Percentiles rank a stretch among this genome's conserved stretches.
Evolutionary conservation across 148 eudicot genomes (phyloP).

Genomic region (Nepenthes gracilis): DNA sequence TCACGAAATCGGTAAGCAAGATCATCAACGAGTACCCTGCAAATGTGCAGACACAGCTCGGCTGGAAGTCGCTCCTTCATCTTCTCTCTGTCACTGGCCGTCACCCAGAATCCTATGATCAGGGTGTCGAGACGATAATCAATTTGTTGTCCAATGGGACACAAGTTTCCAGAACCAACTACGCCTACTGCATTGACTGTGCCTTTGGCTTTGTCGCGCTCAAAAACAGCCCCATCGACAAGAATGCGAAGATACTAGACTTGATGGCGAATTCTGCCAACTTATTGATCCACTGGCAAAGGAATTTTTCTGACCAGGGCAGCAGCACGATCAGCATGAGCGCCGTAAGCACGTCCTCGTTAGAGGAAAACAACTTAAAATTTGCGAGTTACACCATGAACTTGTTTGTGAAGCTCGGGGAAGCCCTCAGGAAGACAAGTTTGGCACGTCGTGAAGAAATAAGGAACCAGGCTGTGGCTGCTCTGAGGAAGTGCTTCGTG

Average conservation of each 20-base stretch:
- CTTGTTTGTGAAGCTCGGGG: conserved; percentile 66
- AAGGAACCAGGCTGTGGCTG: conserved; percentile 61
- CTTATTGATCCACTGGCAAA: conserved; percentile 52
- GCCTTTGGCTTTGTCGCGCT: conserved; percentile 75
- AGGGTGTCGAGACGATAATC: conserved; percentile 57
- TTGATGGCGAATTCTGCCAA: conserved; percentile 67
- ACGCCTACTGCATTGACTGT: conserved; percentile 57
- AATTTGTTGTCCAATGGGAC: conserved; percentile 33
- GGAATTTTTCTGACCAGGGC: conserved; percentile 54
- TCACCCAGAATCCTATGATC: conserved; percentile 67
- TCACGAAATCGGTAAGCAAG: conserved; percentile 35
- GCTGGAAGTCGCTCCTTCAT: conserved; percentile 72
- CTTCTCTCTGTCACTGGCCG: conserved; percentile 59
- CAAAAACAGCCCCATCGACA: conserved; percentile 64
- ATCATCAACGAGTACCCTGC: conserved; percentile 43
- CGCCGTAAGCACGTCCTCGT: conserved; percentile 36
- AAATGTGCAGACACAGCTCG: conserved; percentile 53
- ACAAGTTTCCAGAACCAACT: conserved; percentile 38
- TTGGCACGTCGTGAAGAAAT: conserved; percentile 85
- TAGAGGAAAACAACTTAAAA: conserved; percentile 29
- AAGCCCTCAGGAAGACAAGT: conserved; percentile 63
- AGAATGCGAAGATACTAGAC: conserved; percentile 59
- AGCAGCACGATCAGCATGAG: conserved; percentile 28
- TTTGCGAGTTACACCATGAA: conserved; percentile 25
- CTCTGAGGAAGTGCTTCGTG: conserved; percentile 53